Percentiles rank a stretch among this genome's conserved stretches.
Evolutionary conservation across 2,329 filamentous ascomycete species (phyloP).

Genomic region (Fusarium fracticaudum): DNA sequence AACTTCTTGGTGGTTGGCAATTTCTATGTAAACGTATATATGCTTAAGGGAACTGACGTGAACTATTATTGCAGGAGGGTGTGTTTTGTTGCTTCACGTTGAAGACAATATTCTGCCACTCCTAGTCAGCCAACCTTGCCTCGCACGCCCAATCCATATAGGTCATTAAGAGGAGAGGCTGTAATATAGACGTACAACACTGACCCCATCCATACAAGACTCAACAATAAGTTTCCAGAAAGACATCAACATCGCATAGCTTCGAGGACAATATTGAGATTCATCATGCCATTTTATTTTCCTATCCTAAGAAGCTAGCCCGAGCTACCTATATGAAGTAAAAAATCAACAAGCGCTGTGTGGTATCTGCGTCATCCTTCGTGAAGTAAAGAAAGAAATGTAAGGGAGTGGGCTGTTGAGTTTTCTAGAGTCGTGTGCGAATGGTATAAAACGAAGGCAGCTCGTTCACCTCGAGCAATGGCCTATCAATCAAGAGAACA

Average conservation of each 20-base stretch:
- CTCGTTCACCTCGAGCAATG: background rate
- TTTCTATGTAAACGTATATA: background rate
- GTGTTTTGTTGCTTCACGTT: background rate
- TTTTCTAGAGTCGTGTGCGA: conserved; percentile 35
- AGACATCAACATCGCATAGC: background rate
- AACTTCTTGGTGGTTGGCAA: background rate
- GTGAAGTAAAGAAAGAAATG: conserved; percentile 9
- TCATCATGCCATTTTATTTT: conserved; percentile 32
- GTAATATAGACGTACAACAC: background rate
- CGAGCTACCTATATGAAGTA: conserved; percentile 29
- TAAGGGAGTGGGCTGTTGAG: conserved; percentile 25
- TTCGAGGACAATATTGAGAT: background rate
- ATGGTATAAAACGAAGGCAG: conserved; percentile 30
- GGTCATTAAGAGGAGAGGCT: background rate
- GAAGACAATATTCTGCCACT: background rate
- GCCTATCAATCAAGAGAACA: conserved; percentile 26
- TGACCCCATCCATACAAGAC: background rate
- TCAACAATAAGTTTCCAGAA: background rate
- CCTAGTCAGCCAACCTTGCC: background rate
- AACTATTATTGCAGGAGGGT: too few species aligned
- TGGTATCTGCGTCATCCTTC: conserved; percentile 35
- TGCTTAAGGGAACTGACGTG: background rate
- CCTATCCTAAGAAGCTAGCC: conserved; percentile 36
- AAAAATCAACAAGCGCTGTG: conserved; percentile 28
- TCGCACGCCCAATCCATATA: background rate